phyloP scores from a whole-genome alignment of 768 basidiomycete species.

The Phaeotremella fagi region DNA sequence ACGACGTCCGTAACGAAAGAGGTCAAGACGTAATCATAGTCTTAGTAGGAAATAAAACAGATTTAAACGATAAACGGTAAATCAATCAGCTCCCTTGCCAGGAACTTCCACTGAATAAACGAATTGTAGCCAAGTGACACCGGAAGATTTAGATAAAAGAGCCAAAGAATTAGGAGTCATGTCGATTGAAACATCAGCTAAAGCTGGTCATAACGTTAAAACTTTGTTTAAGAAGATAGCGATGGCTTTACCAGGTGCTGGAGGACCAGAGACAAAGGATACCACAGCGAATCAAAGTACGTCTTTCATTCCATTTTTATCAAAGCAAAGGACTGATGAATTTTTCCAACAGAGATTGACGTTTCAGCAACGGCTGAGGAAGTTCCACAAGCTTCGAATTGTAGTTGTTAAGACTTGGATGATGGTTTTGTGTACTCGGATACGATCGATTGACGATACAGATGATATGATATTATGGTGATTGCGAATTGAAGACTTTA shows the following conservation, averaged over 20 bases:
- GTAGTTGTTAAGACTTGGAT: too few species aligned
- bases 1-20: conserved; percentile 94
- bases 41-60: conserved; percentile 97
- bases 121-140: conserved; percentile 80
- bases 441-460: not conserved
- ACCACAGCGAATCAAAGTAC: conserved; percentile 49
- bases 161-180: conserved; percentile 86
- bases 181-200: conserved; percentile 99
- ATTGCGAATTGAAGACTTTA: too few species aligned
- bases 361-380: conserved; percentile 70
- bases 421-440: not conserved
- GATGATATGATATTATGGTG: not conserved
- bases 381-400: conserved; percentile 80
- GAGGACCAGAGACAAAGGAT: conserved; percentile 66
- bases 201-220: conserved; percentile 99
- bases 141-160: conserved; percentile 91
- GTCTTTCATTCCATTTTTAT: conserved; percentile 2
- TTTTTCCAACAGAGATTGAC: conserved; percentile 67
- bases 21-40: conserved; percentile 98
- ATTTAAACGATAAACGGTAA: conserved; percentile 95
- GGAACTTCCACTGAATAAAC: not conserved
- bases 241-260: conserved; percentile 83
- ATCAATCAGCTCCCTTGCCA: not conserved
- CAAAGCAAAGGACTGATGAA: not conserved
- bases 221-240: conserved; percentile 99